phyloP scores from a whole-genome alignment of 2,329 filamentous ascomycete genomes.

The Fusarium miscanthi region DNA sequence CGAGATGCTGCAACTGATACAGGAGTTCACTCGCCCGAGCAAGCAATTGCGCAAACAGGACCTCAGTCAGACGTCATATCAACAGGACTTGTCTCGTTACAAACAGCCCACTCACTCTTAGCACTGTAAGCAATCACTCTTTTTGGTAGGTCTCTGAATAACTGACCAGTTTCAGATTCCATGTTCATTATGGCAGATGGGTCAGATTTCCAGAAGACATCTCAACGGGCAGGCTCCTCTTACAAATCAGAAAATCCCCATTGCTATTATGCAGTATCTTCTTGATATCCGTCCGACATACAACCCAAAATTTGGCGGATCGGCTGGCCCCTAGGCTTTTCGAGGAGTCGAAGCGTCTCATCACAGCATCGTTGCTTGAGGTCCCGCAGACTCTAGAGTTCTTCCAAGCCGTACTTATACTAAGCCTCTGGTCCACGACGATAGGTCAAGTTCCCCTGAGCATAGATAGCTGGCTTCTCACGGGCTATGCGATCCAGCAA shows the following conservation, averaged over 20 bases:
- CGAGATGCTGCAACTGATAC: slow-evolving; percentile 44
- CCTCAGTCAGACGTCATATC: slow-evolving; percentile 36
- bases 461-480: slow-evolving; percentile 46
- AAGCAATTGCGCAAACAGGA: background rate
- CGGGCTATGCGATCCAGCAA: slow-evolving; percentile 43
- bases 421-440: slow-evolving; percentile 46
- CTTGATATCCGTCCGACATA: slow-evolving; percentile 44
- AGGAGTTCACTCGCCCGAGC: slow-evolving; percentile 35
- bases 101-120: slow-evolving; percentile 35
- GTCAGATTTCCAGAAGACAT: slow-evolving; percentile 38
- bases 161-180: slow-evolving; percentile 37
- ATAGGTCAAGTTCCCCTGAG: slow-evolving; percentile 44
- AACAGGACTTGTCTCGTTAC: slow-evolving; percentile 27
- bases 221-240: slow-evolving; percentile 19
- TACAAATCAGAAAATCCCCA: slow-evolving; percentile 21
- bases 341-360: slow-evolving; percentile 38
- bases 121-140: slow-evolving; percentile 22
- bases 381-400: slow-evolving; percentile 36
- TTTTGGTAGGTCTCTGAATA: rapidly evolving
- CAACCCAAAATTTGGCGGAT: slow-evolving; percentile 38
- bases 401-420: slow-evolving; percentile 42
- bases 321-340: slow-evolving; percentile 39
- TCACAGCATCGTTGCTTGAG: slow-evolving; percentile 23
- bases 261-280: slow-evolving; percentile 43
- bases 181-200: slow-evolving; percentile 44